Evolutionary conservation across 2,329 filamentous ascomycete genomes (phyloP), one percentile per base, ranked within the genome.

Genomic region (Akanthomyces lecanii): DNA sequence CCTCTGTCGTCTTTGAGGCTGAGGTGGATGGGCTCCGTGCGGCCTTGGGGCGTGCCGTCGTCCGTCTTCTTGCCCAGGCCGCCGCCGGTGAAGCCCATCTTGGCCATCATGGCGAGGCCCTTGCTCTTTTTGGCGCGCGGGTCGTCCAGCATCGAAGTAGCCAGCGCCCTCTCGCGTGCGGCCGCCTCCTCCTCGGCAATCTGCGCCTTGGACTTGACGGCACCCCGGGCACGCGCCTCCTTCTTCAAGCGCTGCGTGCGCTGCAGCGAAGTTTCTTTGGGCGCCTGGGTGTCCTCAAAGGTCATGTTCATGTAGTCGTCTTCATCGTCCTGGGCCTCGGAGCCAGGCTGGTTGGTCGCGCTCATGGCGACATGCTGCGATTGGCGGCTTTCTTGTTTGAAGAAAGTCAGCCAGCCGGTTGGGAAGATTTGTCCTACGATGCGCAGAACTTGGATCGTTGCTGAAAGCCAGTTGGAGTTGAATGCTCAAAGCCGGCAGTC

Each of bases 241-340:
- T 81, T 82, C 68, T 81, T 79, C 33, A 82, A 77, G 8, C 81
- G 80, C 66, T 79, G 75, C 7, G 80, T 78, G n/a, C 83, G 79
- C 69, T 85, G 82, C 16, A 85, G 71, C 1, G 82, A 85, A 1
- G 81, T 81, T 69, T 85, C 81, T 67, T 70, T 73, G 77, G 78
- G 75, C 77, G 85, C 73, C 74, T 81, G 70, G 77, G 83, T 72
- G 33, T 96, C 90, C 21, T 85, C 82, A 72, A 99, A 93, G 16
- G 88, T 82, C 94, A 99, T 98, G 69, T 89, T 92, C 90, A 99
- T 96, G 81, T 99, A 98, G 76, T 99, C 95, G 67, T 97, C 92
- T 66, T 92, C 91, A 23, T 92, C 91, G 7, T 91, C 90, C 3
- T 82, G 81, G 53, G 44, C 51, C 42, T 42, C 59, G 42, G 44